Percentiles rank a stretch among this genome's conserved stretches.
phyloP scores from a whole-genome alignment of 2,329 filamentous ascomycete species.

The Colletotrichum orchidophilum region DNA sequence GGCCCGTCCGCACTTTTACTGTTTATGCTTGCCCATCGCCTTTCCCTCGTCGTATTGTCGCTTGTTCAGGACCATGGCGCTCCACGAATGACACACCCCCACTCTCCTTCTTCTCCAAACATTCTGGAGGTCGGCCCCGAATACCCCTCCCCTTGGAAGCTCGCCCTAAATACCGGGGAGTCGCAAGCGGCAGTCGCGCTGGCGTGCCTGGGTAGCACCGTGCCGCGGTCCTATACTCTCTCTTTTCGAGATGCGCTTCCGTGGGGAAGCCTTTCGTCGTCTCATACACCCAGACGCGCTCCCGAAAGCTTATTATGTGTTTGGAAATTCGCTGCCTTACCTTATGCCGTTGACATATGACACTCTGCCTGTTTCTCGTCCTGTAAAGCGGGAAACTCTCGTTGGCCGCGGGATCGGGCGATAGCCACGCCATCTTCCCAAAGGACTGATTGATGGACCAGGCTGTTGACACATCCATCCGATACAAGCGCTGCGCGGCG shows the following conservation, averaged over 20 bases:
- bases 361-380: conserved; percentile 15
- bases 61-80: conserved; percentile 7
- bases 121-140: neutral
- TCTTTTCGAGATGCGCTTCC: conserved; percentile 6
- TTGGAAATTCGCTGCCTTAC: conserved; percentile 4
- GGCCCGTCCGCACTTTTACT: conserved; percentile 1
- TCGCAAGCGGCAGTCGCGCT: neutral
- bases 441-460: neutral
- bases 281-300: conserved; percentile 15
- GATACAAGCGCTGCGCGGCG: neutral
- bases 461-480: neutral
- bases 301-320: neutral
- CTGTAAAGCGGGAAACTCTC: neutral
- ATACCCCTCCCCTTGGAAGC: neutral
- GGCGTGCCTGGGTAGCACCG: neutral
- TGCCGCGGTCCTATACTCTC: conserved; percentile 17
- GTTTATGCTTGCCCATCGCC: neutral
- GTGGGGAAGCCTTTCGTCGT: neutral
- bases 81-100: conserved; percentile 15
- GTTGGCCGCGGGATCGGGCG: neutral
- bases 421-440: conserved; percentile 23
- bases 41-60: conserved; percentile 7
- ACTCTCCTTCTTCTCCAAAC: neutral
- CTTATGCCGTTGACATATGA: conserved; percentile 14
- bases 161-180: neutral